A percentile compares a stretch with the other conserved stretches of the same genome.
phyloP scores from a whole-genome alignment of 768 basidiomycete species.

The Pleurotus djamor region DNA sequence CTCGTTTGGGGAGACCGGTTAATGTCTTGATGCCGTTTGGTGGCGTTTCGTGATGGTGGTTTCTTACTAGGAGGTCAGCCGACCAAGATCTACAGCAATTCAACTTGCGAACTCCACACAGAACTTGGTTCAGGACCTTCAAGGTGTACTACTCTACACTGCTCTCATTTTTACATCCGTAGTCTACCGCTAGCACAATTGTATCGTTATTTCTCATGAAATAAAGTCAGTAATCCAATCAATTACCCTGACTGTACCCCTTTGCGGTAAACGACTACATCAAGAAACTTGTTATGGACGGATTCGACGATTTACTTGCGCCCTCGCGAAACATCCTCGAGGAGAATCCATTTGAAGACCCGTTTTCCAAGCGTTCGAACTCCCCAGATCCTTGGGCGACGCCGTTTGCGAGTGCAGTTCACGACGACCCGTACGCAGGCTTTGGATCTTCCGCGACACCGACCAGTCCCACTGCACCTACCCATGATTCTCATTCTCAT shows the following conservation, averaged over 20 bases:
- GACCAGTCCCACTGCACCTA: neutral
- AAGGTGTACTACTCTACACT: too few species aligned
- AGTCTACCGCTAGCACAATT: too few species aligned
- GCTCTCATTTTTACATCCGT: neutral
- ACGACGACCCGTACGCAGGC: slow-evolving; percentile 5
- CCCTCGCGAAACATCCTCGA: slow-evolving; percentile 62
- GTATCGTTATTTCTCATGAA: too few species aligned
- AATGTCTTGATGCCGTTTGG: slow-evolving; percentile 49
- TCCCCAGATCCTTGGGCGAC: slow-evolving; percentile 81
- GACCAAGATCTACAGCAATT: neutral
- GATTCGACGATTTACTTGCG: slow-evolving; percentile 74
- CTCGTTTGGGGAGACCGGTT: slow-evolving; percentile 80
- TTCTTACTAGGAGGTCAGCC: neutral
- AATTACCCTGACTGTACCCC: too few species aligned
- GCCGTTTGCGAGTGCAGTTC: slow-evolving; percentile 37
- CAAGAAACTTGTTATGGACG: slow-evolving; percentile 47
- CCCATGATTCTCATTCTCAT: neutral
- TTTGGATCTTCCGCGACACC: slow-evolving; percentile 13
- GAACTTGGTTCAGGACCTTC: too few species aligned
- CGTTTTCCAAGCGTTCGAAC: slow-evolving; percentile 62
- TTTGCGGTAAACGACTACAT: neutral
- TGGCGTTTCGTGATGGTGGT: neutral
- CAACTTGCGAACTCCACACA: neutral
- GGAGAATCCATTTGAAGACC: slow-evolving; percentile 75
- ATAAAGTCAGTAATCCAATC: too few species aligned